phyloP scores from a whole-genome alignment of 106 monocot species.

The Chionographis japonica region DNA sequence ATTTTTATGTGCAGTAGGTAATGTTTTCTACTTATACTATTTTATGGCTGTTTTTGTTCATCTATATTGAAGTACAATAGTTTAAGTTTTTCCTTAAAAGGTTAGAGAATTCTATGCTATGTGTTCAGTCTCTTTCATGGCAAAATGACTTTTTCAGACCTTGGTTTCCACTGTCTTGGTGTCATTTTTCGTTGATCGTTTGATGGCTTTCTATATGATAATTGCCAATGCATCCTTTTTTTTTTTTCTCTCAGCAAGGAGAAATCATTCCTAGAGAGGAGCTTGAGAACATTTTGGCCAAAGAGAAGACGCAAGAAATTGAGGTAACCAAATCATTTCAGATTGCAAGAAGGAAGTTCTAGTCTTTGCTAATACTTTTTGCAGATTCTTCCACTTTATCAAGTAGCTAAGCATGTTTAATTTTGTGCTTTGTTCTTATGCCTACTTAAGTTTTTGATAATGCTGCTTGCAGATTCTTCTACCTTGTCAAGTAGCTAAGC shows the following conservation, averaged over 20 bases:
- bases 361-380: not conserved
- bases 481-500: not conserved
- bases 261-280: slow-evolving; percentile 72
- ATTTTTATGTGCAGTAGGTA: no score
- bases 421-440: not conserved
- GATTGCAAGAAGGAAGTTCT: not conserved
- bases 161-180: no score
- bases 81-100: not conserved
- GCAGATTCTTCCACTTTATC: not conserved
- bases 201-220: not conserved
- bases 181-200: no score
- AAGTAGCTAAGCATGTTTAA: not conserved
- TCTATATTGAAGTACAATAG: no score
- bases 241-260: slow-evolving; percentile 50
- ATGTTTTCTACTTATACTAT: no score
- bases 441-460: not conserved
- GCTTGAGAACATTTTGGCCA: slow-evolving; percentile 61
- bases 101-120: no score
- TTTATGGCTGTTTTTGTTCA: no score
- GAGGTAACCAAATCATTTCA: slow-evolving; percentile 47
- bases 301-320: slow-evolving; percentile 70
- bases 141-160: not conserved
- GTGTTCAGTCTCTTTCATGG: no score
- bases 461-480: not conserved
- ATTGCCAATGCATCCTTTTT: not conserved